Conservation (phyloP, 306 rosid species). For the Amphicarpaea edgeworthii region DNA sequence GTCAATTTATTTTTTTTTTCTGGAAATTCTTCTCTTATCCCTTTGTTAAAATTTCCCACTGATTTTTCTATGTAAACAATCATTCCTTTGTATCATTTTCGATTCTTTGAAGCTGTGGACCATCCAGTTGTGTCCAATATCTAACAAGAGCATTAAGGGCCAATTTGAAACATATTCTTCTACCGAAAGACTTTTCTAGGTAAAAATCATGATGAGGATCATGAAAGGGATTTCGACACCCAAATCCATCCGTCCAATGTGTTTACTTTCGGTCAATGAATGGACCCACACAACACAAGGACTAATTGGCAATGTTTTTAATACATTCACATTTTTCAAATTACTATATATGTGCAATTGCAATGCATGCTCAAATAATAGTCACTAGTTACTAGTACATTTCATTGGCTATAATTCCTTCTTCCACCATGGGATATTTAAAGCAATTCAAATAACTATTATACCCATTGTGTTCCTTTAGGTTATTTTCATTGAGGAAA, state of each 20-base stretch:
- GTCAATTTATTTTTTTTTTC: too few species aligned
- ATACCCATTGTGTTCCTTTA: background rate
- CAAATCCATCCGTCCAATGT: slow-evolving; percentile 38
- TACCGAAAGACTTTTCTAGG: slow-evolving; percentile 47
- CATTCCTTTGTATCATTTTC: slow-evolving; percentile 59
- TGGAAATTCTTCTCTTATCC: too few species aligned
- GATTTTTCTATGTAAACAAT: slow-evolving; percentile 46
- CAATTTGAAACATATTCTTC: slow-evolving; percentile 84
- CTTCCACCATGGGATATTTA: slow-evolving; percentile 30
- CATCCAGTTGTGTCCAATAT: slow-evolving; percentile 80
- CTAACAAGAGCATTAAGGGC: slow-evolving; percentile 63
- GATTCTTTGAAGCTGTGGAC: slow-evolving; percentile 52
- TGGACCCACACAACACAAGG: slow-evolving; percentile 20
- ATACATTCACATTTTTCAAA: background rate
- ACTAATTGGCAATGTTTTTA: background rate
- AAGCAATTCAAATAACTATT: slow-evolving; percentile 35
- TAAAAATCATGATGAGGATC: slow-evolving; percentile 56
- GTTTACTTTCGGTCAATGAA: slow-evolving; percentile 43
- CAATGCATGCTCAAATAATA: slow-evolving; percentile 29
- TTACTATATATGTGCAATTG: background rate
- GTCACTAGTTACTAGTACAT: background rate
- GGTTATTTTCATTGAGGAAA: slow-evolving; percentile 43
- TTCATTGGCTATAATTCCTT: background rate
- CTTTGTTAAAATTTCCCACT: background rate
- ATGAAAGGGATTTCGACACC: slow-evolving; percentile 52